These are phyloP conservation scores for Backusella psychrophila DNA, from an alignment of 192 early-diverging fungal species.

Conservation along the genomic window DNA sequence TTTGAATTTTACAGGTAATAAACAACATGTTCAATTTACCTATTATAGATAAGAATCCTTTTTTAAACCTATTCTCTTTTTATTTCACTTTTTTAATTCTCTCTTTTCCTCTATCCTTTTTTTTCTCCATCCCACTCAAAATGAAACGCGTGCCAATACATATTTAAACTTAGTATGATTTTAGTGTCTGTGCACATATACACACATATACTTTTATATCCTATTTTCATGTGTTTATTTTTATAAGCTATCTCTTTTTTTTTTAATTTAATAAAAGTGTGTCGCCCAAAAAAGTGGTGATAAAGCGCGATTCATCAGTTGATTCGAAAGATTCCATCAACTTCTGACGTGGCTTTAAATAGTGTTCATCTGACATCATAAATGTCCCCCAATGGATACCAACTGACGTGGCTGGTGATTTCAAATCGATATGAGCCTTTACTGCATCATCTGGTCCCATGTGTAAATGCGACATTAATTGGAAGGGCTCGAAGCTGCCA, in stretches of 20 bases:
- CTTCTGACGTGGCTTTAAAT: slow-evolving; percentile 45
- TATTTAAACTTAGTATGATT: neutral
- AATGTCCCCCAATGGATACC: slow-evolving; percentile 65
- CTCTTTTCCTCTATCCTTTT: neutral
- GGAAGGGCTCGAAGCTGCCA: slow-evolving; percentile 50
- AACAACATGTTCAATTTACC: neutral
- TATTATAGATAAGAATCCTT: neutral
- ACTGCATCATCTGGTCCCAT: slow-evolving; percentile 54
- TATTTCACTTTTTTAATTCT: neutral
- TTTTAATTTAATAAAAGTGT: slow-evolving; percentile 13
- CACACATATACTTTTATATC: neutral
- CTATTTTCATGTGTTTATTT: neutral
- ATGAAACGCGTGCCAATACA: neutral
- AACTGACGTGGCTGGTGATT: slow-evolving; percentile 36
- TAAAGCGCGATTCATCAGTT: slow-evolving; percentile 18
- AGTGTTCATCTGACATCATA: slow-evolving; percentile 61
- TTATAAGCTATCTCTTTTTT: neutral
- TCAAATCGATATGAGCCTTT: slow-evolving; percentile 45
- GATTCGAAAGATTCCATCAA: neutral
- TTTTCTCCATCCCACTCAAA: neutral
- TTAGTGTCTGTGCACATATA: neutral
- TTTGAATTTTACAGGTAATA: neutral
- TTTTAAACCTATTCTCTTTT: neutral
- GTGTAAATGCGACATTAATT: slow-evolving; percentile 51
- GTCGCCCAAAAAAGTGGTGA: slow-evolving; percentile 30